Evolutionary conservation across 352 stramenopile genomes (phyloP).

Genomic region (Proteromonas lacertae): DNA sequence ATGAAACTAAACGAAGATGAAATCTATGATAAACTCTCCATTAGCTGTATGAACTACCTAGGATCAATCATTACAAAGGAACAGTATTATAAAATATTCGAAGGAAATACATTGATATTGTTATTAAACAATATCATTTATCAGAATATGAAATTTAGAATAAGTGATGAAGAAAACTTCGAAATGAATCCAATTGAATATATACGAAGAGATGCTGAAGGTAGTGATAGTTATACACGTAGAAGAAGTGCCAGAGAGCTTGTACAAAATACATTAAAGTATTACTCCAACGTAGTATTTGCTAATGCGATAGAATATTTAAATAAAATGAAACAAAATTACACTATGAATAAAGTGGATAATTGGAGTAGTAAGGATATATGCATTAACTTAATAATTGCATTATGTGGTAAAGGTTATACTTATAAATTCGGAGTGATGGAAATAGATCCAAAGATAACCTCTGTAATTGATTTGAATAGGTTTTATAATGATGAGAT

Average conservation of each 20-base stretch:
- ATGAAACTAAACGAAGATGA: constrained; percentile 19
- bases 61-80: constrained; percentile 62
- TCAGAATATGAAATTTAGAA: constrained; percentile 45
- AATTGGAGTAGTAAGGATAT: constrained; percentile 12
- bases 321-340: constrained; percentile 6
- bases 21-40: constrained; percentile 75
- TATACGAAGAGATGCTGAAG: constrained; percentile 85
- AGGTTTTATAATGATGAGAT: constrained; percentile 61
- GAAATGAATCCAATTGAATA: constrained; percentile 92
- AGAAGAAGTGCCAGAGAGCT: constrained; percentile 69
- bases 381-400: constrained; percentile 57
- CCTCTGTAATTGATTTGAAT: constrained; percentile 54
- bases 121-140: constrained; percentile 83
- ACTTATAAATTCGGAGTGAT: background rate
- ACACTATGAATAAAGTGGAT: background rate
- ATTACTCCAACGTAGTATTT: constrained; percentile 2
- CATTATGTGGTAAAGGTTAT: constrained; percentile 35
- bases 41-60: constrained; percentile 82
- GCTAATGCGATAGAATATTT: constrained; percentile 5
- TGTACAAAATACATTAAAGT: constrained; percentile 33
- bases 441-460: constrained; percentile 14
- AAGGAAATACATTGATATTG: constrained; percentile 27
- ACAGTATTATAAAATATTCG: constrained; percentile 55
- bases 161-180: constrained; percentile 70
- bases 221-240: constrained; percentile 70